These are phyloP conservation scores for Uronychia binucleata DNA, from an alignment of 73 alveolate genomes.

Conservation along the genomic window DNA sequence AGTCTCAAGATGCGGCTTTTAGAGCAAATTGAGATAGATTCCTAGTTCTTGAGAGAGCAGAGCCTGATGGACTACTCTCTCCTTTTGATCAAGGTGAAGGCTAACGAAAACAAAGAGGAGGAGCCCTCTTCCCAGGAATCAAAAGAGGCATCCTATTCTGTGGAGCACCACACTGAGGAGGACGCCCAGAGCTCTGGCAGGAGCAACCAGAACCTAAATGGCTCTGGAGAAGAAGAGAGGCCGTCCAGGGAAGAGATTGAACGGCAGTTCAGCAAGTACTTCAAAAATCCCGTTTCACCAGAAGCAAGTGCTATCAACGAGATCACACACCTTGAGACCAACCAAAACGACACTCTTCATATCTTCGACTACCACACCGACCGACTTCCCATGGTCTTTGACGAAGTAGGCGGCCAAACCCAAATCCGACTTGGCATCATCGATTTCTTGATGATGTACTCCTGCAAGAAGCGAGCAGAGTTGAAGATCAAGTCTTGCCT, in stretches of 20 bases:
- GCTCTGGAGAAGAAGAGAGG: too few relatives aligned
- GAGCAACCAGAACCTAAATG: too few relatives aligned
- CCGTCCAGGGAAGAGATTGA: too few relatives aligned
- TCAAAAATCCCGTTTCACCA: not conserved
- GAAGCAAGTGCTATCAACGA: not conserved
- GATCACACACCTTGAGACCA: too few relatives aligned
- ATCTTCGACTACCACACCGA: too few relatives aligned
- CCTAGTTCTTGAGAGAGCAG: conserved; percentile 21
- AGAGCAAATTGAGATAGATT: conserved; percentile 14
- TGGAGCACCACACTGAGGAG: too few relatives aligned
- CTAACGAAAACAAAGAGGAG: too few relatives aligned
- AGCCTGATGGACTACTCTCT: conserved; percentile 44
- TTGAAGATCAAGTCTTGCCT: not conserved
- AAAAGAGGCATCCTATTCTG: too few relatives aligned
- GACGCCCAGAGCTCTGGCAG: too few relatives aligned
- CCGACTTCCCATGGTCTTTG: not conserved
- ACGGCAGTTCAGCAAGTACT: not conserved
- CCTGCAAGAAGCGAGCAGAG: conserved; percentile 24
- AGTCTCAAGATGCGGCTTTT: conserved; percentile 6
- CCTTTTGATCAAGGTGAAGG: not conserved
- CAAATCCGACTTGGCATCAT: conserved; percentile 39
- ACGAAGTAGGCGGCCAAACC: not conserved
- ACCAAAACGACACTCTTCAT: too few relatives aligned
- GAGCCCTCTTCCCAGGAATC: too few relatives aligned
- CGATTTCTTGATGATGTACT: conserved; percentile 31